phyloP scores from a whole-genome alignment of 352 stramenopile genomes.

The Phytophthora parvispora region DNA sequence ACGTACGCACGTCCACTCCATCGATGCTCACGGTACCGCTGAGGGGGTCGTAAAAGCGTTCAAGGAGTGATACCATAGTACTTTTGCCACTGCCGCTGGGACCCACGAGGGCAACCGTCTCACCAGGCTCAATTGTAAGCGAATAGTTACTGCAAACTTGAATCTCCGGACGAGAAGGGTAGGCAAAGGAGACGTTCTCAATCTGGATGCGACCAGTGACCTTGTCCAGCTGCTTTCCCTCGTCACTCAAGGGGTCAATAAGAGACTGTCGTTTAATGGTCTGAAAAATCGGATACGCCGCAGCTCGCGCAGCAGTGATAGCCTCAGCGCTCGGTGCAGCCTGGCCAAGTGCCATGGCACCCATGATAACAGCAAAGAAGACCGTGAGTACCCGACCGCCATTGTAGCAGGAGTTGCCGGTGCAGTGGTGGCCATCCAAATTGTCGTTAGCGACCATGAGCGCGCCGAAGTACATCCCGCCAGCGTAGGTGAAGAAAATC shows the following conservation, averaged over 20 bases:
- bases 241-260: constrained; percentile 61
- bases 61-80: constrained; percentile 93
- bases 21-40: constrained; percentile 51
- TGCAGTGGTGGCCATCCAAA: constrained; percentile 50
- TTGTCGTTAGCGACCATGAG: constrained; percentile 74
- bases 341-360: constrained; percentile 78
- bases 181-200: constrained; percentile 84
- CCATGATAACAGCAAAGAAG: constrained; percentile 80
- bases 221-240: constrained; percentile 44
- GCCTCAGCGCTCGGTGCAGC: constrained; percentile 71
- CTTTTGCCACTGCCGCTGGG: constrained; percentile 84
- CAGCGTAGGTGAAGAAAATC: constrained; percentile 78
- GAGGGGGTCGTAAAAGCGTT: constrained; percentile 95
- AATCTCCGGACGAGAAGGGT: constrained; percentile 65
- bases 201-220: constrained; percentile 78
- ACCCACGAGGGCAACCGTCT: constrained; percentile 78
- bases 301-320: constrained; percentile 60
- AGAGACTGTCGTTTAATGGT: constrained; percentile 69
- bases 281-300: constrained; percentile 72
- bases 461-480: constrained; percentile 85
- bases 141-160: constrained; percentile 74
- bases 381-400: constrained; percentile 75
- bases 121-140: constrained; percentile 64
- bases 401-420: constrained; percentile 58
- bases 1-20: constrained; percentile 78